A percentile compares a stretch with the other conserved stretches of the same genome.
phyloP scores from a whole-genome alignment of 2,329 filamentous ascomycete species.

The Cryphonectria naterciae region DNA sequence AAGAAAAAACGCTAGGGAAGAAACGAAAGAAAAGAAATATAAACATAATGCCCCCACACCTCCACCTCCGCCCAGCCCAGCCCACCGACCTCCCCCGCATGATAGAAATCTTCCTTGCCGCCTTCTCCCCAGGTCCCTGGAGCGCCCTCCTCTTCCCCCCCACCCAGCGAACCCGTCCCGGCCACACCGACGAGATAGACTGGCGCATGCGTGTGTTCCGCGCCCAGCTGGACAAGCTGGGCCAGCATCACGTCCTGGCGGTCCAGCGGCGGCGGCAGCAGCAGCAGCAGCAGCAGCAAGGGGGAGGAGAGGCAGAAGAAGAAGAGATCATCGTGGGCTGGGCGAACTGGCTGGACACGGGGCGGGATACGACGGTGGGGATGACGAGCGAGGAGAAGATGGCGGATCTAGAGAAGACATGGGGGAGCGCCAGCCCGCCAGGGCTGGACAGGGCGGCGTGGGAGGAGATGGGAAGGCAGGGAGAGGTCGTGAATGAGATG shows the following conservation, averaged over 20 bases:
- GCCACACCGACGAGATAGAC: slow-evolving; percentile 10
- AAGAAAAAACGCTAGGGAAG: background rate
- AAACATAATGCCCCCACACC: background rate
- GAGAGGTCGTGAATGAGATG: slow-evolving; percentile 6
- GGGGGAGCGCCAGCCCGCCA: background rate
- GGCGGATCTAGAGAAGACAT: slow-evolving; percentile 4
- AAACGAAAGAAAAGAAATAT: background rate
- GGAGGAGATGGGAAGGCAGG: background rate
- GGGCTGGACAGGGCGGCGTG: slow-evolving; percentile 17
- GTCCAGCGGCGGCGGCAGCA: background rate
- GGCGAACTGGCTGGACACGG: slow-evolving; percentile 23
- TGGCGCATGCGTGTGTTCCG: slow-evolving; percentile 17
- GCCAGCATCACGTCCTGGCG: slow-evolving; percentile 7
- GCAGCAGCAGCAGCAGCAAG: background rate
- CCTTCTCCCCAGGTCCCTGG: slow-evolving; percentile 20
- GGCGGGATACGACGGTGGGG: background rate
- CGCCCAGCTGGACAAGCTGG: background rate
- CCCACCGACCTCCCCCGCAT: slow-evolving; percentile 16
- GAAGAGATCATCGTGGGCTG: slow-evolving; percentile 21
- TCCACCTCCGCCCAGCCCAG: slow-evolving; percentile 14
- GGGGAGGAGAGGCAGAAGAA: background rate
- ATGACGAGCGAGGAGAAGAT: background rate
- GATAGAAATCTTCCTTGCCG: slow-evolving; percentile 10
- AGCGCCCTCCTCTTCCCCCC: slow-evolving; percentile 16
- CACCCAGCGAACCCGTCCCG: slow-evolving; percentile 3